Base-by-base conservation (phyloP, 495 filamentous ascomycete genomes). In the Aspergillus egyptiacus region DNA sequence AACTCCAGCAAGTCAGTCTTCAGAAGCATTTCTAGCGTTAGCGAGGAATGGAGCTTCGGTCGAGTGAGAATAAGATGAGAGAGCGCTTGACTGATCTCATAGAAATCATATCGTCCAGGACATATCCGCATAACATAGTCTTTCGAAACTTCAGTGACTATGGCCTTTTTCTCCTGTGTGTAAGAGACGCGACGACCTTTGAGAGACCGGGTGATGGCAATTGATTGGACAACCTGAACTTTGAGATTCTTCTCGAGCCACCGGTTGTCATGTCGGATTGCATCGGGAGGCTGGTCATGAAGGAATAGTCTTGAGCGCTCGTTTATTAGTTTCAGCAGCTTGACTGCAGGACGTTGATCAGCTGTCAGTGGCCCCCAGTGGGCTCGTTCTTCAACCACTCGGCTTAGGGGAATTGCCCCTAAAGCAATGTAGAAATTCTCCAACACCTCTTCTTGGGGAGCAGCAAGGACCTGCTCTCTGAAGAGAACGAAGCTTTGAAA, bases 221-320 rank as follows among this genome's bases (percentile, higher is more conserved):
- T 82, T 2, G 82, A 82, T 15, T 77, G 75, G 10, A 95, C 90
- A 34, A 81, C 74, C 48, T 83, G 72, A n/a, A 97, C 85, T 7
- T 69, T 74, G 10, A 99, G 68, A 54, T 91, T 87, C 53, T 87
- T 85, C 60, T 95, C 89, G 7, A 97, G 72, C 93, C 93, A 99
- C 55, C 80, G 83, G 10, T 78, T 76, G 62, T 95, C 89, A 58
- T 89, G 87, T 46, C 84, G 85, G 51, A 97, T 80, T 7, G 77
- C 67, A 46, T 90, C 83, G 4, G 70, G 48, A 0, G 70, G 60
- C 32, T 84, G 80, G 40, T 91, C 86, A 58, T 96, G 81, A 37
- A 97, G 65, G 64, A 96, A 97, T 11, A 99, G 72, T 43, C 91
- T 84, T 37, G 82, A 82, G 24, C 93, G 84, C 62, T 99, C 93